These are phyloP conservation scores for Vitis vinifera DNA, from an alignment of 164 flowering plant genomes.

Conservation along the genomic window DNA sequence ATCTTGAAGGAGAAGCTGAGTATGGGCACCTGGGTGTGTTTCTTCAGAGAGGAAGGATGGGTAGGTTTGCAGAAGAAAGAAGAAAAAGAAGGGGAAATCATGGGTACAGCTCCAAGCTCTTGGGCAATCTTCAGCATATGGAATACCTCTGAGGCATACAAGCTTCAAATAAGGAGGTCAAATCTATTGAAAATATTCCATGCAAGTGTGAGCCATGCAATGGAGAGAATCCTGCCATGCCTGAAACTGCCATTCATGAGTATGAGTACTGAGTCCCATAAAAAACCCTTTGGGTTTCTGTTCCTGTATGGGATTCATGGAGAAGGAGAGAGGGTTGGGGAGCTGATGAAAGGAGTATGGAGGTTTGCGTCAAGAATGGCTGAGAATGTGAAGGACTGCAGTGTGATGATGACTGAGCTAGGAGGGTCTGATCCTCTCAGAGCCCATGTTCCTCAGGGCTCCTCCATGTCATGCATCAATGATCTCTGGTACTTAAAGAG, in stretches of 20 bases:
- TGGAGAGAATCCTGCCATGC: conserved; percentile 39
- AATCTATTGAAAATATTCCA: conserved; percentile 23
- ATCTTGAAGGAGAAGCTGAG: conserved; percentile 47
- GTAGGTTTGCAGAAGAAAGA: conserved; percentile 21
- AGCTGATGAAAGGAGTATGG: conserved; percentile 47
- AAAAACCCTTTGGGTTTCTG: conserved; percentile 43
- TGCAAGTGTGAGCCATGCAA: conserved; percentile 30
- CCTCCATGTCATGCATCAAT: conserved; percentile 34
- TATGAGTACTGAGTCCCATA: conserved; percentile 8
- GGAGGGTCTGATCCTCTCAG: conserved; percentile 44
- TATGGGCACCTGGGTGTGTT: conserved; percentile 56
- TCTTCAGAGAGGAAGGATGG: conserved; percentile 43
- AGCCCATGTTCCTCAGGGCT: conserved; percentile 29
- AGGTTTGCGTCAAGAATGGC: conserved; percentile 41
- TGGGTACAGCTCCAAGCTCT: conserved; percentile 32
- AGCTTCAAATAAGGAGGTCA: conserved; percentile 36
- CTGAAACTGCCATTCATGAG: conserved; percentile 19
- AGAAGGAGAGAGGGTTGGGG: conserved; percentile 51
- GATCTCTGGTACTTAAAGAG: conserved; percentile 52
- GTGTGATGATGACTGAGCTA: conserved; percentile 42
- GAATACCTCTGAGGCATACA: conserved; percentile 43
- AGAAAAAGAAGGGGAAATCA: conserved; percentile 14
- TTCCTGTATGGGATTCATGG: conserved; percentile 53
- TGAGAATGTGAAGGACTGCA: conserved; percentile 40
- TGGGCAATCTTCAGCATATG: conserved; percentile 55